These are phyloP conservation scores for Orbilia javanica DNA, from an alignment of 2,329 filamentous ascomycete species.

Conservation along the genomic window DNA sequence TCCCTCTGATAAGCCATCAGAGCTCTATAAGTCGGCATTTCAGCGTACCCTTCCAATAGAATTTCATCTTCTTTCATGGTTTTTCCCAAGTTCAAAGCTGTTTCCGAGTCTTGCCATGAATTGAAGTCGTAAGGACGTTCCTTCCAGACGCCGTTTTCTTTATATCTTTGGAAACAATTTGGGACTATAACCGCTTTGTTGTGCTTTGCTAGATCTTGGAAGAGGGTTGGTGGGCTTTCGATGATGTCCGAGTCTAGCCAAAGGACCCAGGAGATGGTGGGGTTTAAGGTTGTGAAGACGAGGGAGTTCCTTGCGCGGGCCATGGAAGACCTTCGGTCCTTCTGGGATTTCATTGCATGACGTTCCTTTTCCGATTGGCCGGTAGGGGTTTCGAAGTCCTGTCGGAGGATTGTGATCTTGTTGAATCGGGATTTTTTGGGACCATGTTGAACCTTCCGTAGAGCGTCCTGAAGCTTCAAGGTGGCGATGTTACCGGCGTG, in stretches of 20 bases:
- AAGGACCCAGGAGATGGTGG: conserved; percentile 92
- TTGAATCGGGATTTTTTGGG: conserved; percentile 86
- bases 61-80: conserved; percentile 93
- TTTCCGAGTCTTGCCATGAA: conserved; percentile 92
- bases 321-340: conserved; percentile 87
- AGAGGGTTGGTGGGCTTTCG: conserved; percentile 84
- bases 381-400: conserved; percentile 90
- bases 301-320: conserved; percentile 92
- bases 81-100: conserved; percentile 78
- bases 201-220: conserved; percentile 89
- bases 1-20: conserved; percentile 87
- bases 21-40: conserved; percentile 90
- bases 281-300: conserved; percentile 93
- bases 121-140: conserved; percentile 94
- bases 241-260: conserved; percentile 95
- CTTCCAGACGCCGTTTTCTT: conserved; percentile 76
- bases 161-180: conserved; percentile 93
- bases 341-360: conserved; percentile 92
- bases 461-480: conserved; percentile 82
- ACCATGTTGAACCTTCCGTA: conserved; percentile 86
- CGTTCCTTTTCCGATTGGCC: conserved; percentile 85
- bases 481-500: conserved; percentile 92
- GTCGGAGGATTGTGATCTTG: conserved; percentile 91
- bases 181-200: conserved; percentile 93
- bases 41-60: conserved; percentile 89